These are phyloP conservation scores for Mallotus repandus DNA, from an alignment of 441 rosid species.

Conservation along the genomic window DNA sequence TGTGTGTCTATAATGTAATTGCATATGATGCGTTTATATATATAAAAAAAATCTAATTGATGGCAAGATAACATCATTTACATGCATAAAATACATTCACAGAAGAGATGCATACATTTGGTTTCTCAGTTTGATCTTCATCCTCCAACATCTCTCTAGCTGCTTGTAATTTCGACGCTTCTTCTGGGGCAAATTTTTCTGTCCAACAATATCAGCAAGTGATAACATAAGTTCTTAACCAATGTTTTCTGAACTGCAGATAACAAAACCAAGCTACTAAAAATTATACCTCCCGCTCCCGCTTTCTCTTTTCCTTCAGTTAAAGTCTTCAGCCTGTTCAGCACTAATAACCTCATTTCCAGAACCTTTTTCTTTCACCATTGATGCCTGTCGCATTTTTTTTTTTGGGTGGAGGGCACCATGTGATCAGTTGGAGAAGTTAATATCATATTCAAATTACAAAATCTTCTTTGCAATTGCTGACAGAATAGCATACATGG, in stretches of 20 bases:
- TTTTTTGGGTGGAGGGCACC: not conserved
- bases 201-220: slow-evolving; percentile 33
- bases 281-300: slow-evolving; percentile 71
- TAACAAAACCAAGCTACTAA: slow-evolving; percentile 15
- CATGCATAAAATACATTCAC: not conserved
- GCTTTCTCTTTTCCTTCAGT: slow-evolving; percentile 89
- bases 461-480: not conserved
- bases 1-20: not conserved
- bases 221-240: not conserved
- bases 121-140: slow-evolving; percentile 40
- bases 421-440: slow-evolving; percentile 3
- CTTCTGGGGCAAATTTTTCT: slow-evolving; percentile 92
- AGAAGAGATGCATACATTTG: slow-evolving; percentile 29
- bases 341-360: slow-evolving; percentile 72
- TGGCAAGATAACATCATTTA: not conserved
- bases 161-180: slow-evolving; percentile 89
- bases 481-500: not conserved
- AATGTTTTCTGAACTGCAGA: slow-evolving; percentile 11
- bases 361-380: slow-evolving; percentile 47
- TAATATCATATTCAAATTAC: not conserved
- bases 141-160: slow-evolving; percentile 97
- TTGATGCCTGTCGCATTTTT: slow-evolving; percentile 46
- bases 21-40: not conserved
- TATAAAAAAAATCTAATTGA: not conserved
- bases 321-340: slow-evolving; percentile 81